Percentiles rank a stretch among this genome's conserved stretches.
These are phyloP conservation scores for Globisporangium parvum DNA, from an alignment of 352 stramenopile genomes.

Conservation along the genomic window DNA sequence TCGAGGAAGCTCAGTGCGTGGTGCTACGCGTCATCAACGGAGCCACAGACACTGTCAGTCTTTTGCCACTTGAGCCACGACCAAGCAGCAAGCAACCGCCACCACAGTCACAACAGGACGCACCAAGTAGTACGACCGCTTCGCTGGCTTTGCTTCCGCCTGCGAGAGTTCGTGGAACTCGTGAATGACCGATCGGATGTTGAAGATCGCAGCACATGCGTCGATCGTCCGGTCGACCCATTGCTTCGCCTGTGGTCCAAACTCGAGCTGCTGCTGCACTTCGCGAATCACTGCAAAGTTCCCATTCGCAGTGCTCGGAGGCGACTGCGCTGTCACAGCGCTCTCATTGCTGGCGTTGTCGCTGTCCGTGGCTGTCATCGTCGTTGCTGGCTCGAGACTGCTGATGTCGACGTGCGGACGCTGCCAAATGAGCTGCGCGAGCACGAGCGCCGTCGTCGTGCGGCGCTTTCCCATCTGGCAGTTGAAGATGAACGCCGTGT, in stretches of 20 bases:
- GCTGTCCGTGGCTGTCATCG: constrained; percentile 7
- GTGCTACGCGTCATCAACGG: constrained; percentile 26
- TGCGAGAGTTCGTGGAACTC: constrained; percentile 73
- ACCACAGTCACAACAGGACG: background rate
- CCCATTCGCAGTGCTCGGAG: constrained; percentile 20
- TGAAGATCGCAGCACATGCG: constrained; percentile 60
- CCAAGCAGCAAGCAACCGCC: too few relatives aligned
- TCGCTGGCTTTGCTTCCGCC: constrained; percentile 67
- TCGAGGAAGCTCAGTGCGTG: constrained; percentile 83
- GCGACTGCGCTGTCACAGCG: background rate
- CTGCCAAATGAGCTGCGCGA: constrained; percentile 62
- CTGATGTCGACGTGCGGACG: constrained; percentile 21
- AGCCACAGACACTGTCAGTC: background rate
- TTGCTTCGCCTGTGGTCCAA: constrained; percentile 49
- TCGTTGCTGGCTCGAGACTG: constrained; percentile 3
- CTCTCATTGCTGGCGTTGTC: background rate
- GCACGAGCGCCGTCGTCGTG: constrained; percentile 73
- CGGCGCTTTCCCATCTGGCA: constrained; percentile 85
- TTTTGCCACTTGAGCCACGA: too few relatives aligned
- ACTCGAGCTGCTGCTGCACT: constrained; percentile 42
- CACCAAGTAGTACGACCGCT: constrained; percentile 77
- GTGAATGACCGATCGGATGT: constrained; percentile 76
- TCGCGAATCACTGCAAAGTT: constrained; percentile 72
- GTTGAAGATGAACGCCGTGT: constrained; percentile 85
- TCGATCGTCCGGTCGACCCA: constrained; percentile 79